phyloP scores from a whole-genome alignment of 129 eudicot genomes.

The Centrapalus pauciflorus region DNA sequence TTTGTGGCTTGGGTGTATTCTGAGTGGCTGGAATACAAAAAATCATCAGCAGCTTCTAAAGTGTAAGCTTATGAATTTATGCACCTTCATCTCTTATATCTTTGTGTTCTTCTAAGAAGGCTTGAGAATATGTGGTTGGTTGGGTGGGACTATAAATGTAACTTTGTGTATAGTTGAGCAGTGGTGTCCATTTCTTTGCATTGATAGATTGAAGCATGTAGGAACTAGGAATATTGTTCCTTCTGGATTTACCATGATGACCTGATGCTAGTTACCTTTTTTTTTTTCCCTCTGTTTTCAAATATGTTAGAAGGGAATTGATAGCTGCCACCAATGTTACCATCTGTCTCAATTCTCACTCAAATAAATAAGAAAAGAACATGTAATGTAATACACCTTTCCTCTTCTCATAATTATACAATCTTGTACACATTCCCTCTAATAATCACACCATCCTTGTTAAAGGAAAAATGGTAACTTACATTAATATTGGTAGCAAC shows the following conservation, averaged over 20 bases:
- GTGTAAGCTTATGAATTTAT: conserved; percentile 46
- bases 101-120: not conserved
- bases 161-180: not conserved
- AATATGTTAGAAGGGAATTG: conserved; percentile 6
- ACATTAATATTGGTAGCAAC: not conserved
- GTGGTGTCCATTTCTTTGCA: not conserved
- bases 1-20: conserved; percentile 87
- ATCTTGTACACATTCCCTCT: not conserved
- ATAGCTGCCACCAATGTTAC: not conserved
- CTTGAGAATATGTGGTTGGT: not conserved
- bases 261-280: conserved; percentile 1
- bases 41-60: conserved; percentile 57
- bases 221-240: not conserved
- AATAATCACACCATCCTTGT: not conserved
- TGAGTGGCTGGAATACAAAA: conserved; percentile 81
- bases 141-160: not conserved
- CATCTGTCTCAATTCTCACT: not conserved
- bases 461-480: not conserved
- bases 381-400: not conserved
- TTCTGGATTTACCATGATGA: not conserved
- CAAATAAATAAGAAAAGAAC: not conserved
- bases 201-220: not conserved
- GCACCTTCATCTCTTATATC: not conserved
- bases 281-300: not conserved
- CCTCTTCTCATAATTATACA: not conserved